Evolutionary conservation across 2,329 filamentous ascomycete genomes (phyloP).

Genomic region (Pestalotiopsis sp.): DNA sequence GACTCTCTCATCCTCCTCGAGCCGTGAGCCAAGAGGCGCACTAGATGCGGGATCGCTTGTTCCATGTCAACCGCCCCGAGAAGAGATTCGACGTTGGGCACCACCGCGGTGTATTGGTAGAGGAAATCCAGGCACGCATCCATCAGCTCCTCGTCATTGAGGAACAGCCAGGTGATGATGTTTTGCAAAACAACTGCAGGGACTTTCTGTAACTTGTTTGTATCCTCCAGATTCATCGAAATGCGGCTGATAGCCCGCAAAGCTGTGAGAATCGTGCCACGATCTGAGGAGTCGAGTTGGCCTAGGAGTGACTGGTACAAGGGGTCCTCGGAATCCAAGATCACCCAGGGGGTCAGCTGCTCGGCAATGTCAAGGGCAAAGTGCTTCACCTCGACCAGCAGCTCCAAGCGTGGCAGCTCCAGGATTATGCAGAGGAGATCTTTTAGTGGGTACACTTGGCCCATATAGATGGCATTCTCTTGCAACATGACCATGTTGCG

Average conservation of each 20-base stretch:
- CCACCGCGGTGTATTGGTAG: conserved; percentile 89
- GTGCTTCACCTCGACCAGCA: conserved; percentile 82
- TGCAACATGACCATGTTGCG: conserved; percentile 95
- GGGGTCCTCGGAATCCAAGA: conserved; percentile 70
- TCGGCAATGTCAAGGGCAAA: conserved; percentile 90
- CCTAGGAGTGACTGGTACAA: conserved; percentile 74
- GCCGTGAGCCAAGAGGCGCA: conserved; percentile 76
- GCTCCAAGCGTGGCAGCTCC: conserved; percentile 71
- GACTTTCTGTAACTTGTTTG: conserved; percentile 74
- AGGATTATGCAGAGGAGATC: conserved; percentile 83
- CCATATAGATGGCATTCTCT: conserved; percentile 83
- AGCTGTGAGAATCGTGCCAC: conserved; percentile 77
- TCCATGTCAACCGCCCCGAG: conserved; percentile 62
- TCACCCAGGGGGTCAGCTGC: conserved; percentile 80
- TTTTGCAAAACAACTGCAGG: conserved; percentile 64
- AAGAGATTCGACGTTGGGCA: conserved; percentile 77
- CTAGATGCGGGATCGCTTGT: conserved; percentile 73
- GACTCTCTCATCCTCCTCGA: conserved; percentile 64
- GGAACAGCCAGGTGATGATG: conserved; percentile 71
- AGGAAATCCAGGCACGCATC: conserved; percentile 90
- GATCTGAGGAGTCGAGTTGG: conserved; percentile 69
- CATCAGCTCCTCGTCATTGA: conserved; percentile 88
- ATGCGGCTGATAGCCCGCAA: conserved; percentile 83
- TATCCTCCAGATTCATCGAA: conserved; percentile 80
- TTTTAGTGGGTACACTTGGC: conserved; percentile 71